Base-by-base conservation (phyloP, 2,329 filamentous ascomycete species). In the Neopestalotiopsis sp. region DNA sequence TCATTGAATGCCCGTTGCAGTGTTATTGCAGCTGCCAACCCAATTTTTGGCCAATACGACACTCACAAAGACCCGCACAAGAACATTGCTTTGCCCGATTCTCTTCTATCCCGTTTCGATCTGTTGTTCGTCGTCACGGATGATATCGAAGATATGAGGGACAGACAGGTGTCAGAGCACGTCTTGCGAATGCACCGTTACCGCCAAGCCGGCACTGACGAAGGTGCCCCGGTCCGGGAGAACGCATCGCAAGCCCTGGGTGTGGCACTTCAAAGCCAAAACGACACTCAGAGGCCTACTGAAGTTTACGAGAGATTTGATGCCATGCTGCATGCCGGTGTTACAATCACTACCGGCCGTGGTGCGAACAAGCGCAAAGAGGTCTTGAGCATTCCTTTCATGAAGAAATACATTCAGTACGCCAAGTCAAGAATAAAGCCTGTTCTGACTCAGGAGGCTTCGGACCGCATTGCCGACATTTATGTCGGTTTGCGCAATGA, bases 391-490 rank as follows among this genome's bases (percentile, higher is more conserved):
- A 98, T 99, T 70, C 93, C 95, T 0, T 99, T 99, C 82, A 94
- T 99, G 85, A 99, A 99, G 84, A 99, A 99, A 83, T 99, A 98
- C 81, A 97, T 99, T 60, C 96, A 99, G 78, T 99, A 99, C 80
- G 94, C 96, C 72, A 99, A 99, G 84, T 92, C 89, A 45, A 87
- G 96, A 77, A 88, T 97, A 76, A 97, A 94, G 87, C 96, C 96
- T 0, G 85, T 97, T 56, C 84, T 99, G 71, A 97, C 95, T 0
- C 94, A 96, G 77, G 94, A 94, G 59, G 95, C 96, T 5, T 94
- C 94, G 12, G 94, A 98, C 74, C 93, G 97, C 72, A 97, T 99
- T 76, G 91, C 95, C 49, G 89, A 94, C 40, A 93, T 95, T 17
- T 99, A 98, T 79, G 96, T 97, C 45, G 93, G 93, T 10, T 87